phyloP scores from a whole-genome alignment of 1,139 yeast species.

The Zygosaccharomyces sapae region DNA sequence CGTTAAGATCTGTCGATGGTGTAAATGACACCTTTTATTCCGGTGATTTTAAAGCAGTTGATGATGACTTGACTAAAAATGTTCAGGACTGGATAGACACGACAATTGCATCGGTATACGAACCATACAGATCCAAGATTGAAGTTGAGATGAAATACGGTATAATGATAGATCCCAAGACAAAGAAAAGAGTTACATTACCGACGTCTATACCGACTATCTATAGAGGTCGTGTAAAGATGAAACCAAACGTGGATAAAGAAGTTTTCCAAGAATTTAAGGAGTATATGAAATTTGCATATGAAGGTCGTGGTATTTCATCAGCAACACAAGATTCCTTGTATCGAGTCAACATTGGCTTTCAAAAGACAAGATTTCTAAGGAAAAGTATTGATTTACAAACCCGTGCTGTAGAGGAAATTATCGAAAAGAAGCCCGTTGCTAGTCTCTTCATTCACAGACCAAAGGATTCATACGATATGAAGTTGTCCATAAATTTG shows the following conservation, averaged over 20 bases:
- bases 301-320: not conserved
- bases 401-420: not conserved
- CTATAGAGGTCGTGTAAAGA: conserved; percentile 1
- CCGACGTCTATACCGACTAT: not conserved
- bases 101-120: not conserved
- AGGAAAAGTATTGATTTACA: not conserved
- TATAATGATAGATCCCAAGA: conserved; percentile 1
- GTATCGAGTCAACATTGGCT: not conserved
- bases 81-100: not conserved
- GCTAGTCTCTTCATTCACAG: conserved; percentile 1
- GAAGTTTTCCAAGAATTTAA: not conserved
- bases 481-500: conserved; percentile 3
- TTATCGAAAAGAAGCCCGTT: conserved; percentile 1
- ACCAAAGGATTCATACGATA: conserved; percentile 1
- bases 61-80: not conserved
- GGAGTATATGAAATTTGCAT: not conserved
- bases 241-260: conserved; percentile 1
- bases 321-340: conserved; percentile 2
- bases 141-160: conserved; percentile 5
- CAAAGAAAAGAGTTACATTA: not conserved
- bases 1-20: conserved; percentile 63
- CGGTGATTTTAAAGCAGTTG: conserved; percentile 45
- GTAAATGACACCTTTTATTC: conserved; percentile 60
- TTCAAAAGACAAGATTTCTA: conserved; percentile 2
- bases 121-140: not conserved